Base-by-base conservation (phyloP, 2,329 filamentous ascomycete species). In the Aspergillus tanneri region DNA sequence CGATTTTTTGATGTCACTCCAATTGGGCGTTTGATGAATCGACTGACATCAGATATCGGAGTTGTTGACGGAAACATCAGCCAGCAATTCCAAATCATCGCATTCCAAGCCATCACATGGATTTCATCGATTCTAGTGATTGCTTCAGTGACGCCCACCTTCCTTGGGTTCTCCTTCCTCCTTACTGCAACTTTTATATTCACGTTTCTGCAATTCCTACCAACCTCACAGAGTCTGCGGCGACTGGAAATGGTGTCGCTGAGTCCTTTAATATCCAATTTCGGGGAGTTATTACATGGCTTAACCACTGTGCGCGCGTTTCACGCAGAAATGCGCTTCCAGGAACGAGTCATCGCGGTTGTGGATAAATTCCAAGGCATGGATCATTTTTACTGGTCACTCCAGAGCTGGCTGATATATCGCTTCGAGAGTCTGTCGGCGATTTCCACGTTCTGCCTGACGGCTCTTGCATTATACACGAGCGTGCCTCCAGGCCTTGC, bases 371-470 rank as follows among this genome's bases (percentile, higher is more conserved):
- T 96, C 64, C 91, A 96, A 66, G 90, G 90, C 64, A 93, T 95
- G 80, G 91, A 96, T 61, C 91, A 96, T 66, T 95, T 96, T 71
- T 96, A 95, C 72, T 96, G 90, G 87, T 88, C 85, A 49, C 77
- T 95, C 35, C 89, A 95, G 56, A 83, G 84, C 6, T 96, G 90
- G 90, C 77, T 96, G 2, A 84, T 85, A 65, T 90, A 87, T 61
- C 83, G 90, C 10, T 92, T 93, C 47, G 85, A 89, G 57, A 69
- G 76, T 7, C 71, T 91, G 5, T 89, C 89, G 0, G 87, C 86
- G 0, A 65, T 81, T 3, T 88, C 88, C 6, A 90, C 87, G 0
- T 87, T 92, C 49, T 71, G 83, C 0, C 73, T 96, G 43, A 88
- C 89, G 1, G 66, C 85, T 2, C 79, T 91, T 8, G 90, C 90